Evolutionary conservation across 139 green algal genomes (phyloP), one percentile per base, ranked within the genome.

Genomic region (Picochlorum sp.): DNA sequence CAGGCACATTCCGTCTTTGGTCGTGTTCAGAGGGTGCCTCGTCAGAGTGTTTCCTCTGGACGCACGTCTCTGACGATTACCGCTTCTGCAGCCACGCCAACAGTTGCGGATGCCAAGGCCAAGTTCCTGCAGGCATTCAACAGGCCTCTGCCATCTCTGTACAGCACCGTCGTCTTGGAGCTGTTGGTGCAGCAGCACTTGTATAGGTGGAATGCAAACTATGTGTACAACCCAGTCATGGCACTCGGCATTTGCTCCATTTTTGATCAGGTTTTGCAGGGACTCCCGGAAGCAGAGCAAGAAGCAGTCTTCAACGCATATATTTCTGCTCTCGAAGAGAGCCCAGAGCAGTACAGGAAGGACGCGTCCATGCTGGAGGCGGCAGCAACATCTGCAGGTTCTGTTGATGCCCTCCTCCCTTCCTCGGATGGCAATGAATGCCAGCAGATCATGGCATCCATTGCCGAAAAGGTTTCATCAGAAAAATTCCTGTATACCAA

Each of bases 181-280:
- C 81, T 97, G 24, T 76, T 97, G 21, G 87, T 96, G 50, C 88
- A 95, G 83, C 87, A 95, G 61, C 90, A 97, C 66, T 85, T 97
- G 56, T 86, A 89, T 54, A 81, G 86, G 31, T 95, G 88, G 80
- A 87, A 85, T 74, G 74, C 76, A n/a, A 81, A 75, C 45, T 97
- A 96, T 75, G n/a, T 80, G 45, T 97, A 96, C 79, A 86, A 85
- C 72, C 63, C 76, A 81, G 85, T 96, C 11, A 89, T 79, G 67
- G 89, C 86, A 0, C 75, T 96, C n/a, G 90, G 90, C 9, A 85
- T 96, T 49, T 77, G 87, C 18, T 88, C 74, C 69, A 85, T 95
- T 6, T 96, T 95, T 70, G 90, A 97, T 55, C 83, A 91, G 68
- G 76, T 97, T 20, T 65, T 94, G 60, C 89, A 94, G 38, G 83